Evolutionary conservation across 2,329 filamentous ascomycete species (phyloP).

Genomic region (Aspergillus neotritici): DNA sequence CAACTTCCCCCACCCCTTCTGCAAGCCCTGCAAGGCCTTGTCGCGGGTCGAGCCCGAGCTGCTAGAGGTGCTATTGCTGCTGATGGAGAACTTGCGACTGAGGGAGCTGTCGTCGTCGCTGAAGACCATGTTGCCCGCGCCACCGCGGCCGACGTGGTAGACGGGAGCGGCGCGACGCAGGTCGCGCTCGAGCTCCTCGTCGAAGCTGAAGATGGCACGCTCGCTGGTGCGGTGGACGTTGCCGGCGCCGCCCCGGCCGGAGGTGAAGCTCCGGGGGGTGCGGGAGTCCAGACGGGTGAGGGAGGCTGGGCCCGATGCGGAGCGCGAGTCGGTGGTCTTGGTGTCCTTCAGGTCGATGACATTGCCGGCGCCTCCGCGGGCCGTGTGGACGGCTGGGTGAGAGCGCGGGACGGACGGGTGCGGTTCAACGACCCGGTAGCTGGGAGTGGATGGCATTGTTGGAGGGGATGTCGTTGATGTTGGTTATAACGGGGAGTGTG

Average conservation of each 20-base stretch:
- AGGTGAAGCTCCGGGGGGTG: conserved; percentile 35
- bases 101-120: conserved; percentile 24
- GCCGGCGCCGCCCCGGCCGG: conserved; percentile 52
- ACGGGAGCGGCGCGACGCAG: conserved; percentile 54
- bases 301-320: conserved; percentile 45
- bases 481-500: background rate
- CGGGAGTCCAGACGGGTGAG: conserved; percentile 46
- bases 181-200: conserved; percentile 59
- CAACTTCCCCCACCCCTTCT: conserved; percentile 39
- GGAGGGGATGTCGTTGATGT: conserved; percentile 10
- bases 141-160: conserved; percentile 59
- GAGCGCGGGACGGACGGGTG: conserved; percentile 52
- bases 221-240: conserved; percentile 51
- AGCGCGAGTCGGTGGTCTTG: conserved; percentile 44
- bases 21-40: conserved; percentile 31
- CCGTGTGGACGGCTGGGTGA: conserved; percentile 47
- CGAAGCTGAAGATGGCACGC: conserved; percentile 60
- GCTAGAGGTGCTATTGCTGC: conserved; percentile 32
- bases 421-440: conserved; percentile 56
- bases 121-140: conserved; percentile 50
- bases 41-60: conserved; percentile 34
- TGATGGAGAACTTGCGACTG: conserved; percentile 33
- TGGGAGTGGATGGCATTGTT: conserved; percentile 29
- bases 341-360: conserved; percentile 49
- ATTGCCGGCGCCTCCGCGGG: conserved; percentile 57